These are phyloP conservation scores for Dryadomyces quercivorus DNA, from an alignment of 2,329 filamentous ascomycete genomes.

Conservation along the genomic window DNA sequence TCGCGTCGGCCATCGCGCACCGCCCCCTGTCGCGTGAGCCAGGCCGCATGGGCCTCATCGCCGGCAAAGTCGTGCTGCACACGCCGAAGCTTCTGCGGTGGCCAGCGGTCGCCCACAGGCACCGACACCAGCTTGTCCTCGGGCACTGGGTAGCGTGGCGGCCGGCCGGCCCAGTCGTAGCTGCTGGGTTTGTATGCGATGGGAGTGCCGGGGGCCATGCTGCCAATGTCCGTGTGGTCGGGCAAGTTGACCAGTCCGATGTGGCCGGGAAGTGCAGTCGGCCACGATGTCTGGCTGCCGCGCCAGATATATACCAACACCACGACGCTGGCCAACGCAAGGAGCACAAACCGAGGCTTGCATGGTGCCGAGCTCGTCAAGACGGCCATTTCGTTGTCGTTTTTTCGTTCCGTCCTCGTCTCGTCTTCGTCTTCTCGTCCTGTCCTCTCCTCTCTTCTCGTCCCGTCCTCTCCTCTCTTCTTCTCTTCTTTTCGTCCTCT, in stretches of 20 bases:
- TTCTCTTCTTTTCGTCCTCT: too few species aligned
- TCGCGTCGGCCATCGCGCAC: conserved; percentile 6
- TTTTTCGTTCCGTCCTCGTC: too few species aligned
- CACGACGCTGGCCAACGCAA: not conserved
- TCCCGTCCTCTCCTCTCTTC: too few species aligned
- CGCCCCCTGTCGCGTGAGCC: not conserved
- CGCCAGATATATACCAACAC: not conserved
- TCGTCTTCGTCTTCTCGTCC: too few species aligned
- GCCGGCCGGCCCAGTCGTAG: not conserved
- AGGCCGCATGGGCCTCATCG: not conserved
- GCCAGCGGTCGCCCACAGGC: not conserved
- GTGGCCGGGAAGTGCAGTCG: not conserved
- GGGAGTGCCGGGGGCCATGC: too few species aligned
- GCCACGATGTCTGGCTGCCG: not conserved
- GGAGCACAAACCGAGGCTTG: not conserved
- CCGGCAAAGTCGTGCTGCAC: not conserved
- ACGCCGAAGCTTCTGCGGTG: too few species aligned
- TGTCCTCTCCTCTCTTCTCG: too few species aligned
- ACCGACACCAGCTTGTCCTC: not conserved
- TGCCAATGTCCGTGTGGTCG: not conserved
- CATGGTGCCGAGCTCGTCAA: not conserved
- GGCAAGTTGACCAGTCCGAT: not conserved
- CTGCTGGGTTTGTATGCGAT: not conserved
- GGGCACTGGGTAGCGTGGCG: not conserved
- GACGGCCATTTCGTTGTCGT: not conserved